Base-by-base conservation (phyloP, 1,139 yeast species). In the Pichia sp. region DNA sequence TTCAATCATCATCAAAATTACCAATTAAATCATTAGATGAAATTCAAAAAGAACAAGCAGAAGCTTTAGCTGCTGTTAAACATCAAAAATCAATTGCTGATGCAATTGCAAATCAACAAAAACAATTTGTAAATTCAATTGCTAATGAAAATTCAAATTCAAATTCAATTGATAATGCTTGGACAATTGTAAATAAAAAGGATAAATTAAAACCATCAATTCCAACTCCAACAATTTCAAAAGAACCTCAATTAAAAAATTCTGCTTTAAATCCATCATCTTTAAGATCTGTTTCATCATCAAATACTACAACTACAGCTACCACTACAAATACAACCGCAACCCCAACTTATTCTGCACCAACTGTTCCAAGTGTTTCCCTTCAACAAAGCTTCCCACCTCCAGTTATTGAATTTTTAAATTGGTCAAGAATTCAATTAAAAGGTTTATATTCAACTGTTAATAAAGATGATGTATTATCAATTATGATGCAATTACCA, bases 381-480 rank as follows among this genome's bases (percentile, higher is more conserved):
- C n/a, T n/a, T n/a, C n/a, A n/a, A n/a, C n/a, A n/a, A n/a, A 37
- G 23, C 22, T 41, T 40, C 22, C 52, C 52, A 29, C 57, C 67
- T 29, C 67, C 67, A 8, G 54, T 59, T 1, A 80, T 84, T 59
- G 96, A 87, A 51, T 87, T 90, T 54, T 63, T 89, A 48, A 70
- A 75, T 37, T 92, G 97, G 97, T 87, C 95, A 54, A 79, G 92
- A 57, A 61, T 79, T 9, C 78, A 87, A 52, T 76, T 92, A 73
- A 73, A 75, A 49, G 82, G 76, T 51, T 70, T 92, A 58, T 83
- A 86, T 58, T 76, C 82, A 6, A 82, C 87, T 23, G 92, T 89
- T 36, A 76, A 84, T 27, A 72, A 72, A 42, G 83, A 81, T 52
- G 96, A 86, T 59, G 79, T 92, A 45, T 69, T 92, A 47, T 82